Conservation (phyloP, 1,284 basidiomycete genomes). For the Ceratobasidium sp. region DNA sequence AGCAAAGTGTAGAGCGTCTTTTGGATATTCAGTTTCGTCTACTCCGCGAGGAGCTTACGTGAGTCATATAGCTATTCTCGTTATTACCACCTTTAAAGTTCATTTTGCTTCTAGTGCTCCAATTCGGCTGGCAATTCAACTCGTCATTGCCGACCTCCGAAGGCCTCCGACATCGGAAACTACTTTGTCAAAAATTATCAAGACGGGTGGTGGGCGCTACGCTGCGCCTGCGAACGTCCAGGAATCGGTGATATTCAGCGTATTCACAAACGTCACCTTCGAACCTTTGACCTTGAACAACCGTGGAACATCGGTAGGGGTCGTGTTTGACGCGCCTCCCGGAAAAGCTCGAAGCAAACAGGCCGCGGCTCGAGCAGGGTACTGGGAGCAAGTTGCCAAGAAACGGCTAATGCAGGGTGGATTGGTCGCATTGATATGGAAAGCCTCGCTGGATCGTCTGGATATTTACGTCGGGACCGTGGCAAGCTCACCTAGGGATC, state of each 20-base stretch:
- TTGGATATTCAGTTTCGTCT: constrained; percentile 80
- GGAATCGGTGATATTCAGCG: constrained; percentile 68
- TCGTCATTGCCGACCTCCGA: constrained; percentile 63
- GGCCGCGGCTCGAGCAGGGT: constrained; percentile 56
- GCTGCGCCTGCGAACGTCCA: constrained; percentile 57
- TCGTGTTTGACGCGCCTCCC: constrained; percentile 67
- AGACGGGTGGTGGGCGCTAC: constrained; percentile 52
- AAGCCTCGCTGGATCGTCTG: neutral
- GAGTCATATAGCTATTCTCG: constrained; percentile 52
- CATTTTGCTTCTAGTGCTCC: constrained; percentile 61
- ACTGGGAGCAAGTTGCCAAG: constrained; percentile 69
- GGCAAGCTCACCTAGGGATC: constrained; percentile 60
- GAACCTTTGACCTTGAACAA: constrained; percentile 61
- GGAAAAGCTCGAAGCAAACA: constrained; percentile 56
- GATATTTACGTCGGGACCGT: constrained; percentile 67
- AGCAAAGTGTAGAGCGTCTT: constrained; percentile 70
- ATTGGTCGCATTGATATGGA: constrained; percentile 69
- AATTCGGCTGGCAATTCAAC: constrained; percentile 65
- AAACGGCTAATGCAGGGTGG: constrained; percentile 70
- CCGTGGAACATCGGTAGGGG: constrained; percentile 63
- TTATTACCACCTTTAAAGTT: neutral
- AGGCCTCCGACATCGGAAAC: constrained; percentile 49
- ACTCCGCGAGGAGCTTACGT: constrained; percentile 77
- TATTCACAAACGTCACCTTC: constrained; percentile 68
- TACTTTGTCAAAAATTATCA: constrained; percentile 47